phyloP scores from a whole-genome alignment of 2,329 filamentous ascomycete genomes.

The Fusarium beomiforme region DNA sequence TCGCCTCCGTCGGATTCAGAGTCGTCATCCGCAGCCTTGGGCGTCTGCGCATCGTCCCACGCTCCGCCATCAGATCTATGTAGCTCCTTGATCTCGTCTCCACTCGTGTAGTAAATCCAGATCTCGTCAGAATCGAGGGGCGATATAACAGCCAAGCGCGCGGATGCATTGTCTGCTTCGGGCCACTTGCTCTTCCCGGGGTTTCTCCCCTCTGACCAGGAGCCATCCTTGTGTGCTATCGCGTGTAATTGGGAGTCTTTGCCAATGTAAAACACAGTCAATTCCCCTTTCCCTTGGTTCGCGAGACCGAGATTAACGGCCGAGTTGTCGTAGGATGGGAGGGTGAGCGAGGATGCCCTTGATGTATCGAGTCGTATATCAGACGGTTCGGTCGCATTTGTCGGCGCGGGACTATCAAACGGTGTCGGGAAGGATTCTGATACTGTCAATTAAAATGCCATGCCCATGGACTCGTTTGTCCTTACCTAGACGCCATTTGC shows the following conservation, averaged over 20 bases:
- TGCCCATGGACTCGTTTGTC: rapidly evolving
- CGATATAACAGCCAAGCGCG: slow-evolving; percentile 19
- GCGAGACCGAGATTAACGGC: slow-evolving; percentile 1
- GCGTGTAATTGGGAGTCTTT: slow-evolving; percentile 10
- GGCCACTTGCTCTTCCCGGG: slow-evolving; percentile 17
- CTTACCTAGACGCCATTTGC: slow-evolving; percentile 21
- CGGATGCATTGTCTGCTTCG: slow-evolving; percentile 6
- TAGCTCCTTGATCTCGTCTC: slow-evolving; percentile 12
- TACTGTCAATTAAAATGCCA: not conserved
- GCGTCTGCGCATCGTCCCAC: slow-evolving; percentile 4
- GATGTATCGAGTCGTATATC: slow-evolving; percentile 19
- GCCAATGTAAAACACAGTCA: slow-evolving; percentile 22
- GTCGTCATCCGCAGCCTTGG: not conserved
- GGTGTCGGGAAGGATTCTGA: slow-evolving; percentile 24
- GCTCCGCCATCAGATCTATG: not conserved
- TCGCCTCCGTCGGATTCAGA: not conserved
- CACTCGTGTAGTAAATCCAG: slow-evolving; percentile 27
- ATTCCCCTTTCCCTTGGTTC: not conserved
- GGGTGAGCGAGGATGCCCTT: not conserved
- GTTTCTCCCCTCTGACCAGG: not conserved
- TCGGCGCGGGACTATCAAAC: slow-evolving; percentile 24
- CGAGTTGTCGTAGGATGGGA: not conserved
- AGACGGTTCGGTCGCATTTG: slow-evolving; percentile 13
- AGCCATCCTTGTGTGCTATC: not conserved
- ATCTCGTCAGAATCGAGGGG: slow-evolving; percentile 6